These are phyloP conservation scores for Inga laurina DNA, from an alignment of 306 rosid genomes.

Conservation along the genomic window DNA sequence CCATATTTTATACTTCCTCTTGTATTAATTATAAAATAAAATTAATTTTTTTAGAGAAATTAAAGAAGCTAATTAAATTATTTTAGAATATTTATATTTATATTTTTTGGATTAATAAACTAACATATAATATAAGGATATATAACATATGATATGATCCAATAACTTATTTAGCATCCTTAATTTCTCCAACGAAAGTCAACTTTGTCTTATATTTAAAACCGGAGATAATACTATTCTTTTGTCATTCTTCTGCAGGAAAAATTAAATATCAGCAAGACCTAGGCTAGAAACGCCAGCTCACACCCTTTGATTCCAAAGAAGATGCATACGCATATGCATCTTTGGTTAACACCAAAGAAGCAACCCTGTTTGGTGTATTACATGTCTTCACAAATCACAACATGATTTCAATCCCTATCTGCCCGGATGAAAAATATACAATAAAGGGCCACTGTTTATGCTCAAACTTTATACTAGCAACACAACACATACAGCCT, in stretches of 20 bases:
- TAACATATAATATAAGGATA: no score
- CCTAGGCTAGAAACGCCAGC: not conserved
- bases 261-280: not conserved
- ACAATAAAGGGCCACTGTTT: slow-evolving; percentile 22
- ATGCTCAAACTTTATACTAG: slow-evolving; percentile 16
- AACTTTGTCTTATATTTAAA: no score
- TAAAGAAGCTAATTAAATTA: no score
- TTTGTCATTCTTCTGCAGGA: not conserved
- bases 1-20: no score
- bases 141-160: no score
- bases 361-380: not conserved
- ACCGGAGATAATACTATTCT: not conserved
- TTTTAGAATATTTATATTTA: no score
- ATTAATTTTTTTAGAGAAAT: no score
- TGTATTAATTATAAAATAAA: no score
- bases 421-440: not conserved
- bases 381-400: slow-evolving; percentile 1
- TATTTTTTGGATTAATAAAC: no score
- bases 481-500: slow-evolving; percentile 27
- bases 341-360: not conserved
- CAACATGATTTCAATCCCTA: slow-evolving; percentile 2
- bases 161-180: no score
- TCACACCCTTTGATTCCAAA: not conserved
- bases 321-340: not conserved
- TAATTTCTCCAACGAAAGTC: no score